These are phyloP conservation scores for Nicotiana noctiflora DNA, from an alignment of 257 asterid species.

Conservation along the genomic window DNA sequence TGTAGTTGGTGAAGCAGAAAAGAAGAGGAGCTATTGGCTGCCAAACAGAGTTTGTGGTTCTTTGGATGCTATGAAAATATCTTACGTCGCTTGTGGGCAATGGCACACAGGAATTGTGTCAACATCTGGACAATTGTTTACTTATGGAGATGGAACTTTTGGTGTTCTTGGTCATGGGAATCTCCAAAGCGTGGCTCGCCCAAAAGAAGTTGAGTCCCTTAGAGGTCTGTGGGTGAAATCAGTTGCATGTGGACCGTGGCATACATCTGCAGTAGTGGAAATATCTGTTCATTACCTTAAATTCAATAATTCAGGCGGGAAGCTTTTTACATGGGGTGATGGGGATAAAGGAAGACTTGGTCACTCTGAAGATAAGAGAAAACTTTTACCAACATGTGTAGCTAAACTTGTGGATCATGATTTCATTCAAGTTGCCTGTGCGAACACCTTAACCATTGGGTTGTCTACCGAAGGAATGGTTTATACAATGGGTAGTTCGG, in stretches of 20 bases:
- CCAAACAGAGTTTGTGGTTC: slow-evolving; percentile 27
- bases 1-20: slow-evolving; percentile 8
- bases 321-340: slow-evolving; percentile 45
- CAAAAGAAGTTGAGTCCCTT: slow-evolving; percentile 39
- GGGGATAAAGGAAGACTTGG: slow-evolving; percentile 43
- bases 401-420: slow-evolving; percentile 29
- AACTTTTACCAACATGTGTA: slow-evolving; percentile 34
- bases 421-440: slow-evolving; percentile 38
- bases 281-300: slow-evolving; percentile 8
- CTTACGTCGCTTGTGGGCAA: slow-evolving; percentile 37
- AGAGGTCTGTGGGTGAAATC: slow-evolving; percentile 29
- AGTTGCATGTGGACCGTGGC: slow-evolving; percentile 46
- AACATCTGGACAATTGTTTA: slow-evolving; percentile 26
- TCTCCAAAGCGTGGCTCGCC: slow-evolving; percentile 19
- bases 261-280: slow-evolving; percentile 40
- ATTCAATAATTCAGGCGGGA: slow-evolving; percentile 17
- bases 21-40: slow-evolving; percentile 25
- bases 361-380: slow-evolving; percentile 27
- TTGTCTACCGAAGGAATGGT: slow-evolving; percentile 29
- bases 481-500: slow-evolving; percentile 35
- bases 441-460: slow-evolving; percentile 27
- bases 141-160: slow-evolving; percentile 45
- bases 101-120: slow-evolving; percentile 43
- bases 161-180: slow-evolving; percentile 49
- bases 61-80: slow-evolving; percentile 21